Evolutionary conservation across 2,329 filamentous ascomycete genomes (phyloP).

Genomic region (Aureobasidium sp.): DNA sequence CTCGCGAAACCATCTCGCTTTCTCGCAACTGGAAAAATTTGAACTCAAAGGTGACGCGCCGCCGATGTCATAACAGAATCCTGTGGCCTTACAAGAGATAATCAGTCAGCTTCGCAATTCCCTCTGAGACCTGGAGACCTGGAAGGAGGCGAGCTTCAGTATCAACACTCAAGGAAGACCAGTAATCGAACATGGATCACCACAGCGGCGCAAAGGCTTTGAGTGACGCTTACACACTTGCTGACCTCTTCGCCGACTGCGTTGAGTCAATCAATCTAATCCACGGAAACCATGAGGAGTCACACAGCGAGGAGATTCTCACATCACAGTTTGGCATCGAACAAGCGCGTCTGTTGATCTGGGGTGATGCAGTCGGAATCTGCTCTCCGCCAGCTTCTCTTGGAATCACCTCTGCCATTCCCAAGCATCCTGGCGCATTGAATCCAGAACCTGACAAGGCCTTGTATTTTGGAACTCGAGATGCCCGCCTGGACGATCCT

Average conservation of each 20-base stretch:
- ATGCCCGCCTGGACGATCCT: slow-evolving; percentile 34
- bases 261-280: slow-evolving; percentile 41
- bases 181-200: background rate
- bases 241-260: slow-evolving; percentile 38
- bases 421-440: slow-evolving; percentile 33
- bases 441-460: slow-evolving; percentile 38
- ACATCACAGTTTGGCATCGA: slow-evolving; percentile 37
- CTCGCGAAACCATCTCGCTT: background rate
- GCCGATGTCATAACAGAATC: slow-evolving; percentile 6
- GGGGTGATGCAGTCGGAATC: slow-evolving; percentile 40
- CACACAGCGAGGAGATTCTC: slow-evolving; percentile 35
- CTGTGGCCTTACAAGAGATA: background rate
- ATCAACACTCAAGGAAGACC: background rate
- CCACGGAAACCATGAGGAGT: slow-evolving; percentile 33
- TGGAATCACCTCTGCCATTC: slow-evolving; percentile 34
- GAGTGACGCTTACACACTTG: slow-evolving; percentile 33
- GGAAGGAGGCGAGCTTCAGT: background rate
- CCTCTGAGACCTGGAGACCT: background rate
- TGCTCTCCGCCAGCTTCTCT: slow-evolving; percentile 35
- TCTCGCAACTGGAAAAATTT: background rate
- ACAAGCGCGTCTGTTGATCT: slow-evolving; percentile 40
- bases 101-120: background rate
- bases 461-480: slow-evolving; percentile 36
- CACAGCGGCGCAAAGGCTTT: slow-evolving; percentile 19
- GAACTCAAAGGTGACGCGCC: background rate